phyloP scores from a whole-genome alignment of 148 eudicot genomes.

The Rheum nobile region DNA sequence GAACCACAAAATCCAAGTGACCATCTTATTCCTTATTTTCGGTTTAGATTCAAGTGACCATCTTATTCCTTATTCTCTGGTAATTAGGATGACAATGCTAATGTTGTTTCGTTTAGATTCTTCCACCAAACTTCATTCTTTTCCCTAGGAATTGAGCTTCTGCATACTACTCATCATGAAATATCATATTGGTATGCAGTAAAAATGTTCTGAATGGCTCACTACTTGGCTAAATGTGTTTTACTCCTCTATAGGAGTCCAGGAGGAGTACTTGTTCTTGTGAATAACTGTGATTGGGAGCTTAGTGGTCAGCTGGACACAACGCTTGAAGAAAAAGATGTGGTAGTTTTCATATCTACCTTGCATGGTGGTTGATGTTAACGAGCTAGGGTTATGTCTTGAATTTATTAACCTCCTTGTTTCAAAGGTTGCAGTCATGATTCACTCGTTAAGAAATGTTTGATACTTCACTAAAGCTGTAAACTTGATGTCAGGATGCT shows the following conservation, averaged over 20 bases:
- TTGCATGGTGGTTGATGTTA: slow-evolving; percentile 72
- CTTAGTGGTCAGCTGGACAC: slow-evolving; percentile 96
- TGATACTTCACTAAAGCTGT: not conserved
- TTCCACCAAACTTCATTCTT: no score
- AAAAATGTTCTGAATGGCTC: not conserved
- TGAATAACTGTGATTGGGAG: slow-evolving; percentile 97
- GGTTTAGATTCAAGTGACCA: no score
- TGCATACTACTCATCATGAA: no score
- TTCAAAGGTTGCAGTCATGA: not conserved
- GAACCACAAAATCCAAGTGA: no score
- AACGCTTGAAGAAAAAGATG: slow-evolving; percentile 72
- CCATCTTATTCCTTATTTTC: no score
- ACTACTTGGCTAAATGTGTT: not conserved
- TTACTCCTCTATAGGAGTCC: slow-evolving; percentile 58
- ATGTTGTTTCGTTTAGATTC: no score
- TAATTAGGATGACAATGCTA: no score
- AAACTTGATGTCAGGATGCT: not conserved
- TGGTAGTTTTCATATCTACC: slow-evolving; percentile 85
- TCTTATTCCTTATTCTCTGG: no score
- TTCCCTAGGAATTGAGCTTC: no score
- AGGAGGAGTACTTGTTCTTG: slow-evolving; percentile 89
- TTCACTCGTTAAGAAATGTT: not conserved
- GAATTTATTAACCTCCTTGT: not conserved
- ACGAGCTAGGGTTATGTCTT: not conserved
- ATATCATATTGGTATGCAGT: not conserved